Base-by-base conservation (phyloP, 2,329 filamentous ascomycete species). In the Trichophyton schoenleinii region DNA sequence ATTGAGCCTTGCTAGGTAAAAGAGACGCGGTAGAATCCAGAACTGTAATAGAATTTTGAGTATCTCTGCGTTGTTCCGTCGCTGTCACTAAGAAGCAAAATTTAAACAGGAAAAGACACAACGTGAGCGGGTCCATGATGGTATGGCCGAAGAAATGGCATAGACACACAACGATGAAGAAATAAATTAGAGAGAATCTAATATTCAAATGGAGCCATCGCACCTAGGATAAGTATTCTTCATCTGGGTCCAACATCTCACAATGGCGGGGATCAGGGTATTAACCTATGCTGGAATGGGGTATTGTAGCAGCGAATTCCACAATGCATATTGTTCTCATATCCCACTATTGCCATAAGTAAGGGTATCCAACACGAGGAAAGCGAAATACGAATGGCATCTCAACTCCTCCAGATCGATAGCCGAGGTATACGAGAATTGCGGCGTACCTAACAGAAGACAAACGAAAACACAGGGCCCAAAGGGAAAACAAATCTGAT, bases 1-100 rank as follows among this genome's bases (percentile, higher is more conserved):
- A 62, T 28, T 63, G 60, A 36, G 60, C 62, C 6, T 62, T 41
- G 42, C 60, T 63, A 3, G 62, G 52, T 8, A 46, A 48, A 9
- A 31, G 28, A 65, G 55, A 46, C 18, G 55, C 18, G 34, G 58
- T 58, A 15, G 59, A 61, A 25, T 61, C 57, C 34, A 63, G 59
- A 22, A 60, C 55, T 15, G 8, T 20, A 36, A 58, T 42, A 6
- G 34, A 44, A n/a, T 20, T 5, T 2, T 13, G 55, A 42, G 7
- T 58, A 9, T n/a, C 52, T 20, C 25, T n/a, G 52, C 15, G 52
- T 7, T 52, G 7, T 9, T 13, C 46, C 3, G 20, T 11, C 8
- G 46, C 20, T 13, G 25, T 9, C 8, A 11, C 20, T 8, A 52
- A n/a, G 22, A 52, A 9, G 20, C 1, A 55, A 20, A 36, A 18